Conservation (phyloP, 768 basidiomycete species). For the Serendipita vermifera region DNA sequence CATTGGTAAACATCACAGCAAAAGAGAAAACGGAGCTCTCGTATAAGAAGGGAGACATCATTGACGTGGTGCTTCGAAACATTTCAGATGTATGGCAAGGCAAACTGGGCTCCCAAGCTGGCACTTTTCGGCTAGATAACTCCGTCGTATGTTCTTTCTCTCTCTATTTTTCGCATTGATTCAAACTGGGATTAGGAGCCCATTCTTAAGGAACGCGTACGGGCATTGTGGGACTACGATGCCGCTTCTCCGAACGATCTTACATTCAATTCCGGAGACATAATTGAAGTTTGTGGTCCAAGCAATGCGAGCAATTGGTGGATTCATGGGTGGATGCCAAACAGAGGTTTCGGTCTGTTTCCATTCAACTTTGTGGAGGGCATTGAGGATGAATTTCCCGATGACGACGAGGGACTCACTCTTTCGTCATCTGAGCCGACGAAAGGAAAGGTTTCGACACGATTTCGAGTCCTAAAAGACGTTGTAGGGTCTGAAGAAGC, state of each 20-base stretch:
- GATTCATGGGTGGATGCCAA: background rate
- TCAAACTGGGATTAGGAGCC: background rate
- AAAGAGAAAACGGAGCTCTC: background rate
- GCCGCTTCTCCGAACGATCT: background rate
- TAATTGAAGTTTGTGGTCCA: slow-evolving; percentile 1
- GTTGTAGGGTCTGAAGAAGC: background rate
- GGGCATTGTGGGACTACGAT: background rate
- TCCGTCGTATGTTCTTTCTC: slow-evolving; percentile 3
- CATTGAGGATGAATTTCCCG: background rate
- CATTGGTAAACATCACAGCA: background rate
- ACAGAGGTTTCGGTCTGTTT: background rate
- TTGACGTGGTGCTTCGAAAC: background rate
- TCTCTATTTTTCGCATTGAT: background rate
- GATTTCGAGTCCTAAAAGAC: background rate
- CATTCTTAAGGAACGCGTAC: background rate
- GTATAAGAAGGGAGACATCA: background rate
- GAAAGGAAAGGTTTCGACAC: background rate
- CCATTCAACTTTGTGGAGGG: slow-evolving; percentile 5
- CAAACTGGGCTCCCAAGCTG: background rate
- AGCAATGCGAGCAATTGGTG: slow-evolving; percentile 4
- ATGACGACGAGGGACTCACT: background rate
- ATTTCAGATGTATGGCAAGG: background rate
- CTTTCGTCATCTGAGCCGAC: too few species aligned
- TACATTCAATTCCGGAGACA: slow-evolving; percentile 2
- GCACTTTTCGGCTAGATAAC: background rate